Conservation (phyloP, 768 basidiomycete genomes). For the Lactarius hengduanensis region DNA sequence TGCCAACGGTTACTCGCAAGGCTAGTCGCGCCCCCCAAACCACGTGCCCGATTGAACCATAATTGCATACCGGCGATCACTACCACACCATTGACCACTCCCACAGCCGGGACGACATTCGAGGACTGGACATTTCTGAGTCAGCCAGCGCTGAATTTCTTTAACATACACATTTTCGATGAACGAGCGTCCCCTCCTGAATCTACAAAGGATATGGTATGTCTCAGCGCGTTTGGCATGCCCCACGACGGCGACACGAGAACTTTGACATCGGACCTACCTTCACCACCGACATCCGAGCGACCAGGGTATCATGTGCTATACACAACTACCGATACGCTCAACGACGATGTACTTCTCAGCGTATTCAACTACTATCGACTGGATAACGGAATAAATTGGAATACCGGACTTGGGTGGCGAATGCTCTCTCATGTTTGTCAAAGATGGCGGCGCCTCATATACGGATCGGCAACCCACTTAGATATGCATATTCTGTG, state of each 20-base stretch:
- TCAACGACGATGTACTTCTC: not conserved
- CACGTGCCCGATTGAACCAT: not conserved
- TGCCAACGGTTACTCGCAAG: not conserved
- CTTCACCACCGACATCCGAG: not conserved
- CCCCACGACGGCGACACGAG: not conserved
- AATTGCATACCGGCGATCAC: not conserved
- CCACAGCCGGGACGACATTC: not conserved
- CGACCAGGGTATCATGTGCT: not conserved
- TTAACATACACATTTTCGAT: not conserved
- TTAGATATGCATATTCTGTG: too few species aligned
- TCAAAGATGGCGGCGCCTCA: not conserved
- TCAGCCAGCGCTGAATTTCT: not conserved
- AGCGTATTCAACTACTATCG: not conserved
- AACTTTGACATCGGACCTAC: not conserved
- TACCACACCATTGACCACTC: not conserved
- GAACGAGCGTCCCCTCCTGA: too few species aligned
- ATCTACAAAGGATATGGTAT: not conserved
- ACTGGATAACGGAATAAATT: not conserved
- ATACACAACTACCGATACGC: not conserved
- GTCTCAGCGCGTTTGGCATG: not conserved
- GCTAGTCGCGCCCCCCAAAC: not conserved
- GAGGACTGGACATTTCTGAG: not conserved
- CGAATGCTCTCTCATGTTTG: not conserved
- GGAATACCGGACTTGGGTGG: not conserved
- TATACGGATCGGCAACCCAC: not conserved